A percentile compares a stretch with the other conserved stretches of the same genome.
Conservation (phyloP, 2,329 filamentous ascomycete genomes). For the Fusarium sulawesiense region DNA sequence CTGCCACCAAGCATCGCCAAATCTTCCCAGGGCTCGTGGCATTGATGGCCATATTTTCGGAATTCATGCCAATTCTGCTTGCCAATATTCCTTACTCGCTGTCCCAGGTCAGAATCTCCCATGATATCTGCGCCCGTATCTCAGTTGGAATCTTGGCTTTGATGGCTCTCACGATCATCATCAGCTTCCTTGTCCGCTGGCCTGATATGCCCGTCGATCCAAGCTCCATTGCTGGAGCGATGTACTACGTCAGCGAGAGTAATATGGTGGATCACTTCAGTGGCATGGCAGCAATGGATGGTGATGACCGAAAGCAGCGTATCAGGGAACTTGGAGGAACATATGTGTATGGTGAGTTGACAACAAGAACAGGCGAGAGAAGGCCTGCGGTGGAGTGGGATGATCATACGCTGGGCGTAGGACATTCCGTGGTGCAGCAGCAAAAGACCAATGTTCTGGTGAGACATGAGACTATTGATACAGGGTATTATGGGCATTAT, state of each 20-base stretch:
- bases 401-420: constrained; percentile 33
- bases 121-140: constrained; percentile 56
- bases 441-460: constrained; percentile 3
- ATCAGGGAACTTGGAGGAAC: constrained; percentile 41
- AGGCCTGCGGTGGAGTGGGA: constrained; percentile 44
- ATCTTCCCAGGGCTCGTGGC: constrained; percentile 56
- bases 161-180: constrained; percentile 56
- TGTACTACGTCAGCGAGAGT: constrained; percentile 56
- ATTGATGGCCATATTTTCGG: constrained; percentile 58
- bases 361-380: constrained; percentile 33
- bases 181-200: constrained; percentile 57
- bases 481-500: constrained; percentile 39
- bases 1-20: constrained; percentile 42
- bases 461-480: constrained; percentile 36
- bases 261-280: constrained; percentile 42
- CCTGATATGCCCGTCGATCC: constrained; percentile 61
- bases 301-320: constrained; percentile 34
- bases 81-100: constrained; percentile 61
- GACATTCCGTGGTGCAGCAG: constrained; percentile 6
- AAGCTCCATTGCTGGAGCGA: constrained; percentile 57
- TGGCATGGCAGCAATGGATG: constrained; percentile 39
- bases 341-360: constrained; percentile 43
- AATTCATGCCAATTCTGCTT: constrained; percentile 63
- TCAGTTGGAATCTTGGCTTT: constrained; percentile 54
- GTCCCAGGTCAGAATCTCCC: constrained; percentile 54